Base-by-base conservation (phyloP, 164 flowering plant species). In the Vitis cinerea region DNA sequence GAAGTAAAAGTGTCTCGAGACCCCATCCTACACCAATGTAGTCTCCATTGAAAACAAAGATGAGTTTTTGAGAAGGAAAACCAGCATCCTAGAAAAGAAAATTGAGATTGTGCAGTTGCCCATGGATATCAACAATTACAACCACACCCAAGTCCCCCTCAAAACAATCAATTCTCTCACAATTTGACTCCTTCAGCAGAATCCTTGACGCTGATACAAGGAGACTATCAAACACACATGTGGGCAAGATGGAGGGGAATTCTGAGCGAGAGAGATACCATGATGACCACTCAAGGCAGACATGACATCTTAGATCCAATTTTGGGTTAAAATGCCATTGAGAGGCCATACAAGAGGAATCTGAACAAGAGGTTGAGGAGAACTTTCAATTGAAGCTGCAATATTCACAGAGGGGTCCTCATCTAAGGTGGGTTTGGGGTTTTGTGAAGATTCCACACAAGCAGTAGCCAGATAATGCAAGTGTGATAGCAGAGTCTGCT, bases 61-160 rank as follows among this genome's bases (percentile, higher is more conserved):
- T 50, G 37, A 62, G 68, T 19, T 73, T 58, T 17, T 70, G 67
- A 14, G 80, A 73, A 4, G 80, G 75, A 1, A 63, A 56, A 1
- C 72, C 75, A 15, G 76, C 67, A 64, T 56, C 49, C 9, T 65
- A 54, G 4, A 72, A 49, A n/a, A 77, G 55, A 68, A 44, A 58
- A 12, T 72, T 50, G 29, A 77, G 60, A 59, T 77, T 73, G 61
- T 69, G 80, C 16, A 67, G 65, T 11, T 77, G 80, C 9, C 76
- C 80, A 49, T 52, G 73, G 15, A 77, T 31, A 48, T 72, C 75
- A 14, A 71, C 76, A 11, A 77, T 67, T 8, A 72, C 64, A 61
- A 77, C 67, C 7, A 72, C 75, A 50, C 65, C 68, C 4, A 69
- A 56, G 65, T 30, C 56, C 17, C 53, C 64, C 13, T 47, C 61